phyloP scores from a whole-genome alignment of 164 flowering plant genomes.

The Nelumbo lutea region DNA sequence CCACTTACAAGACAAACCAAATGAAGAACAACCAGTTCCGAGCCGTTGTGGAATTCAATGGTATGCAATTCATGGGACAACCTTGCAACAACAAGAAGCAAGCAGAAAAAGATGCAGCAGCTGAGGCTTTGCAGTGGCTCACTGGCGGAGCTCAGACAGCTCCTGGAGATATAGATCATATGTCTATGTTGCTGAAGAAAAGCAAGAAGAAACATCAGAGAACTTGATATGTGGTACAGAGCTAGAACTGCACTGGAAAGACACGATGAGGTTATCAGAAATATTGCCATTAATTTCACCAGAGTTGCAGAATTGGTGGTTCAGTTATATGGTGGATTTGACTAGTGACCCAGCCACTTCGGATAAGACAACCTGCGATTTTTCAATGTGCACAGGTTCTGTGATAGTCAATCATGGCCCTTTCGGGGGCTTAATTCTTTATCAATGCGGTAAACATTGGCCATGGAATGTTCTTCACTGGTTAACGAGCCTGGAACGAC shows the following conservation, averaged over 20 bases:
- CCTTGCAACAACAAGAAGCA: slow-evolving; percentile 77
- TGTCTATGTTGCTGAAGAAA: neutral
- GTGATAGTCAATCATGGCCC: no score
- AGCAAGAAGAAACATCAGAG: neutral
- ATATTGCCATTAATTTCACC: no score
- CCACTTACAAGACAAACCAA: slow-evolving; percentile 56
- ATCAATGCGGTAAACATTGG: no score
- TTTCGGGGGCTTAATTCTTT: no score
- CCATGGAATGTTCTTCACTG: no score
- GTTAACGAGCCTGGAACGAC: no score
- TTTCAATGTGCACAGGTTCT: no score
- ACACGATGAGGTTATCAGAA: no score
- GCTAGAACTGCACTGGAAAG: neutral
- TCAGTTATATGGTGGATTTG: neutral
- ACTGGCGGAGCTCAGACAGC: slow-evolving; percentile 38
- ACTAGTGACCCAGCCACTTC: neutral
- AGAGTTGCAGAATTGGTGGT: neutral
- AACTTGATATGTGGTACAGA: neutral
- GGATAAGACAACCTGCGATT: no score
- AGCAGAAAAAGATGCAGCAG: slow-evolving; percentile 90
- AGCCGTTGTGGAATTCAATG: slow-evolving; percentile 67
- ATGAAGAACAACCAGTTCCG: slow-evolving; percentile 58
- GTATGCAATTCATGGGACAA: slow-evolving; percentile 67
- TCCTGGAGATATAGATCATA: slow-evolving; percentile 14
- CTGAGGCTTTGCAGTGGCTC: slow-evolving; percentile 76